Conservation (phyloP, 208 protist species). For the Trichomonas gallinae region DNA sequence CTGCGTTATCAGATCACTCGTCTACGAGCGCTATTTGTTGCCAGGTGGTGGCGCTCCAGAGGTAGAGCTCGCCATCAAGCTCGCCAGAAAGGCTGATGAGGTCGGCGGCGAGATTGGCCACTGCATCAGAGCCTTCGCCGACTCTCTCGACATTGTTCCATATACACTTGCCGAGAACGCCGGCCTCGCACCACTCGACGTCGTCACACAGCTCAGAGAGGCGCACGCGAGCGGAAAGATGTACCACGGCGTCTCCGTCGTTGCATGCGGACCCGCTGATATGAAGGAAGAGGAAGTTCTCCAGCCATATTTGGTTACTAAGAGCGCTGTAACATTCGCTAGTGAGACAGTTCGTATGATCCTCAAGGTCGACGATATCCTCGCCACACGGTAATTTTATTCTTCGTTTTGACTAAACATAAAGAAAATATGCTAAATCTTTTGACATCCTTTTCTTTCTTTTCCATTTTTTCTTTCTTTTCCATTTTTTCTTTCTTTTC, state of each 20-base stretch:
- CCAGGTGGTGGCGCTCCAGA: slow-evolving; percentile 88
- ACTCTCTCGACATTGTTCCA: slow-evolving; percentile 71
- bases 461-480: too few species aligned
- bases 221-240: slow-evolving; percentile 68
- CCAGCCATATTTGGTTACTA: slow-evolving; percentile 85
- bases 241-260: slow-evolving; percentile 64
- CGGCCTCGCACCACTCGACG: slow-evolving; percentile 80
- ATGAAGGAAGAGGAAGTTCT: slow-evolving; percentile 93
- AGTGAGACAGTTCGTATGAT: slow-evolving; percentile 94
- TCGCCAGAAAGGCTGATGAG: slow-evolving; percentile 66
- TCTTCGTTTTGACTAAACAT: too few species aligned
- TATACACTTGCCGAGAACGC: slow-evolving; percentile 97
- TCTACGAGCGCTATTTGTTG: slow-evolving; percentile 73
- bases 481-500: too few species aligned
- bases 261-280: slow-evolving; percentile 69
- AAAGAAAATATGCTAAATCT: too few species aligned
- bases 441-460: too few species aligned
- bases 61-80: slow-evolving; percentile 66
- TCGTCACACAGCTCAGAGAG: slow-evolving; percentile 91
- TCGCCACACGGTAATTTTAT: slow-evolving; percentile 31
- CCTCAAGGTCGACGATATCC: slow-evolving; percentile 89
- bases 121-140: slow-evolving; percentile 83
- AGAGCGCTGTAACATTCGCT: slow-evolving; percentile 77
- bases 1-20: slow-evolving; percentile 95
- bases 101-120: slow-evolving; percentile 63